Conservation (phyloP, 2,329 filamentous ascomycete species). For the Epichloe sibirici region DNA sequence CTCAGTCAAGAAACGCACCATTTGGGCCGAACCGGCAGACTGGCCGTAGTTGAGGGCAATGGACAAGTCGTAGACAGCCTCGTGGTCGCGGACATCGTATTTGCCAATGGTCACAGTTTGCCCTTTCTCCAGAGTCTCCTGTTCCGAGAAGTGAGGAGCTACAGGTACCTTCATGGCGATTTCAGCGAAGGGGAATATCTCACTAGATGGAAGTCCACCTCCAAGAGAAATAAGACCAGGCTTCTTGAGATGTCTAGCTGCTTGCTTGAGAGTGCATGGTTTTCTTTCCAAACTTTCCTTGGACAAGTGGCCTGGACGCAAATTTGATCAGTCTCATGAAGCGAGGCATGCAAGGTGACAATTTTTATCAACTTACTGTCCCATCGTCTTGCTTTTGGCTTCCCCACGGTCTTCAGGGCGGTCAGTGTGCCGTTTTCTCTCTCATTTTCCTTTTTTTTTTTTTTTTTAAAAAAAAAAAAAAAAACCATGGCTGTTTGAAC, state of each 20-base stretch:
- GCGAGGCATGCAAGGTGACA: not conserved
- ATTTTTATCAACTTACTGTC: conserved; percentile 50
- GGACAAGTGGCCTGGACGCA: conserved; percentile 40
- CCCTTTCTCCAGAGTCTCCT: conserved; percentile 49
- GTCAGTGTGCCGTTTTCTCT: not conserved
- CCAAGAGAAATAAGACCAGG: conserved; percentile 85
- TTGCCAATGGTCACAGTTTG: conserved; percentile 59
- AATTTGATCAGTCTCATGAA: not conserved
- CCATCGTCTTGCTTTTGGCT: conserved; percentile 72
- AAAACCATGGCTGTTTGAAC: no score
- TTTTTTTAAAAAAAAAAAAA: no score
- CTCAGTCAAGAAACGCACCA: conserved; percentile 84
- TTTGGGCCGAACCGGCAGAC: conserved; percentile 70
- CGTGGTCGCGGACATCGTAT: conserved; percentile 59
- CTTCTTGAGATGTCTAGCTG: conserved; percentile 65
- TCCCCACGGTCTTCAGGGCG: conserved; percentile 29
- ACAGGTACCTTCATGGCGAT: conserved; percentile 62
- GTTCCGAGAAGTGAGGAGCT: conserved; percentile 57
- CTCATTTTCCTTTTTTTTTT: no score
- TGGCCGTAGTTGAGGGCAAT: conserved; percentile 92
- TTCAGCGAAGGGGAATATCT: conserved; percentile 85
- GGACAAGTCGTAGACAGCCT: conserved; percentile 55
- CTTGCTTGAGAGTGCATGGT: conserved; percentile 68
- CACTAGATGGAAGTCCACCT: conserved; percentile 74
- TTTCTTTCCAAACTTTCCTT: conserved; percentile 47